Evolutionary conservation across 768 basidiomycete genomes (phyloP).

Genomic region (Chalciporus pseudorubinellus): DNA sequence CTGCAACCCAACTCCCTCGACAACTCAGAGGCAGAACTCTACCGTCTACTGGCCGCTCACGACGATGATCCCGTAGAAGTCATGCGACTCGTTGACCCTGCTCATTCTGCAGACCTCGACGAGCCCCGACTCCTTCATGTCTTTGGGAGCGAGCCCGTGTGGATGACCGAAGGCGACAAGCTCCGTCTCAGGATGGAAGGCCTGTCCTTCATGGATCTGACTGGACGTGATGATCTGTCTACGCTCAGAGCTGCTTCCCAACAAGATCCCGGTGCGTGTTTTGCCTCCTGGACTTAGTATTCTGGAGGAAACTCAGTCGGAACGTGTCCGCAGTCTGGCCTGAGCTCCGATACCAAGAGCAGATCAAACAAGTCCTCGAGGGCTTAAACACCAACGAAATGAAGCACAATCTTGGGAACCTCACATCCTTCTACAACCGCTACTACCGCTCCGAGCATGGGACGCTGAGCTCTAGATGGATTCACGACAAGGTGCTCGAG

Average conservation of each 20-base stretch:
- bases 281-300: neutral
- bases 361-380: conserved; percentile 3
- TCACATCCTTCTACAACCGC: conserved; percentile 40
- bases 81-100: conserved; percentile 15
- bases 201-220: conserved; percentile 13
- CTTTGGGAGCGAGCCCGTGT: conserved; percentile 10
- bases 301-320: neutral
- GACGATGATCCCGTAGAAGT: conserved; percentile 16
- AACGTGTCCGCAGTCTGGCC: conserved; percentile 15
- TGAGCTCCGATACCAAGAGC: conserved; percentile 11
- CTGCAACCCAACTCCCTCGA: neutral
- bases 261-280: neutral
- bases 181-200: conserved; percentile 12
- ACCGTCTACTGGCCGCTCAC: conserved; percentile 9
- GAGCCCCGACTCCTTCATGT: conserved; percentile 17
- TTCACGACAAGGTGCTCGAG: conserved; percentile 26
- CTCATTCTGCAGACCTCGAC: conserved; percentile 12
- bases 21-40: neutral
- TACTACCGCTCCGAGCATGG: conserved; percentile 32
- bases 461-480: conserved; percentile 38
- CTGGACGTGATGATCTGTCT: conserved; percentile 3
- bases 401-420: conserved; percentile 33
- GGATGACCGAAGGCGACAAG: conserved; percentile 21
- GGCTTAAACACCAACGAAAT: conserved; percentile 27
- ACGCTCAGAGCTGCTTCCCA: neutral